Evolutionary conservation across 805 yeast species (phyloP).

Genomic region (Schizosaccharomyces japonicus): DNA sequence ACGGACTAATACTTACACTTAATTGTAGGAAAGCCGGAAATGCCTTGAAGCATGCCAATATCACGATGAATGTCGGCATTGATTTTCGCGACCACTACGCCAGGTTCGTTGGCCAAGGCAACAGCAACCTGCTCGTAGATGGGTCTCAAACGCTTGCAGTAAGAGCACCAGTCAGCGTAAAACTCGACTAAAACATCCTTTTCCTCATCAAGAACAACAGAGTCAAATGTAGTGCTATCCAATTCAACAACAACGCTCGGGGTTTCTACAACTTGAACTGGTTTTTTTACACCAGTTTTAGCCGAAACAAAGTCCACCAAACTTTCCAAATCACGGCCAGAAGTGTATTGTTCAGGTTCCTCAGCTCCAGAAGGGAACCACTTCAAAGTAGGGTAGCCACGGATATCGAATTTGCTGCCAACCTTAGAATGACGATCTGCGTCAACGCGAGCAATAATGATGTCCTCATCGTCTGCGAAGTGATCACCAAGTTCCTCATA

Average conservation of each 20-base stretch:
- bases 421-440: conserved; percentile 38
- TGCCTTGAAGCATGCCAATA: conserved; percentile 24
- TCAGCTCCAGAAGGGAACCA: conserved; percentile 61
- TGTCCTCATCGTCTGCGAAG: conserved; percentile 27
- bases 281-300: conserved; percentile 9
- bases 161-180: conserved; percentile 57
- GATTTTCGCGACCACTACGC: conserved; percentile 53
- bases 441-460: conserved; percentile 65
- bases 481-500: conserved; percentile 68
- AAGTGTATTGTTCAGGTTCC: conserved; percentile 11
- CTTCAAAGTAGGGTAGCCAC: conserved; percentile 80
- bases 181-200: conserved; percentile 30
- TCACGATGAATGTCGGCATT: conserved; percentile 79
- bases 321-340: conserved; percentile 27
- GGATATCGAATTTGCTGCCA: conserved; percentile 54
- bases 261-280: conserved; percentile 7
- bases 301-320: conserved; percentile 29
- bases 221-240: conserved; percentile 23
- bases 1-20: conserved; percentile 21
- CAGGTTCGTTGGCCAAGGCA: conserved; percentile 12
- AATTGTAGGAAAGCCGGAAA: conserved; percentile 76
- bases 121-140: conserved; percentile 26
- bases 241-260: conserved; percentile 11
- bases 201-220: conserved; percentile 18
- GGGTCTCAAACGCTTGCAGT: conserved; percentile 53